phyloP scores from a whole-genome alignment of 2,329 filamentous ascomycete species.

The Fusarium pseudograminearum region DNA sequence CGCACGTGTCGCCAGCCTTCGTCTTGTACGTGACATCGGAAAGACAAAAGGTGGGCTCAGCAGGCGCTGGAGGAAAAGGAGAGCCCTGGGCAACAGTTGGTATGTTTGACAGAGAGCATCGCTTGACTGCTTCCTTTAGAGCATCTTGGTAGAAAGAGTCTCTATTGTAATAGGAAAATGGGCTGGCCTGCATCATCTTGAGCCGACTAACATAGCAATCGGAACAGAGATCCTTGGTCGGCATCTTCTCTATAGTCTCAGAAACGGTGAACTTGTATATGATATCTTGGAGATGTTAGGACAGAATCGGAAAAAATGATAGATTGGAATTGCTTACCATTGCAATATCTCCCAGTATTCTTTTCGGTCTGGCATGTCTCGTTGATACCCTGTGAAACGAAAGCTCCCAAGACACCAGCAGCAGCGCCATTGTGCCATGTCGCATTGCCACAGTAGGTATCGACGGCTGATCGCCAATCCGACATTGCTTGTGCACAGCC shows the following conservation, averaged over 20 bases:
- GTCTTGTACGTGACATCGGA: constrained; percentile 11
- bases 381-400: constrained; percentile 20
- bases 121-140: constrained; percentile 9
- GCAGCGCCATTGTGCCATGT: constrained; percentile 12
- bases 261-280: not conserved
- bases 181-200: constrained; percentile 34
- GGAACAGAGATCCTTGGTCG: constrained; percentile 13
- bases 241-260: constrained; percentile 9
- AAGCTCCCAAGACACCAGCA: constrained; percentile 2
- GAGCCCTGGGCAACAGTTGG: constrained; percentile 6
- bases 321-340: constrained; percentile 17
- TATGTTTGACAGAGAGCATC: not conserved
- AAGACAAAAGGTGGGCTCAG: constrained; percentile 18
- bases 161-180: constrained; percentile 19
- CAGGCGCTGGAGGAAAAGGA: constrained; percentile 1
- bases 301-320: not conserved
- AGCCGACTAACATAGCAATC: constrained; percentile 29
- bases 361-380: constrained; percentile 22
- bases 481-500: not conserved
- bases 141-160: constrained; percentile 16
- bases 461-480: not conserved
- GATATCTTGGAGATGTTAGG: constrained; percentile 3
- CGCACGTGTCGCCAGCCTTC: constrained; percentile 17
- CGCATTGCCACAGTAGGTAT: constrained; percentile 3
- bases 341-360: constrained; percentile 25